Conservation (phyloP, 2,329 filamentous ascomycete species). For the Neocatenulostroma microsporum region DNA sequence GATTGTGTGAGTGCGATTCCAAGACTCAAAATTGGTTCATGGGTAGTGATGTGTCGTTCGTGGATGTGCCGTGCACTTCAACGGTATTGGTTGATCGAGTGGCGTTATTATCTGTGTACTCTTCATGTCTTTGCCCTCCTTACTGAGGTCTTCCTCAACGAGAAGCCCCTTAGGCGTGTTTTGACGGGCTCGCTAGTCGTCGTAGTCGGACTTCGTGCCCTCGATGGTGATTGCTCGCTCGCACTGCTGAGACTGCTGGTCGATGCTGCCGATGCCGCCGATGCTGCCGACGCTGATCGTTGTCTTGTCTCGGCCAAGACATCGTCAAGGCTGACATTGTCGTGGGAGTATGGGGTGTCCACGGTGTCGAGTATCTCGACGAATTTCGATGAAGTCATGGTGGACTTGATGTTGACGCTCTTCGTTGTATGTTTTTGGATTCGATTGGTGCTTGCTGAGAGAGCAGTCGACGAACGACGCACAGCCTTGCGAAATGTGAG, state of each 20-base stretch:
- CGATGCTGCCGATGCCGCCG: no score
- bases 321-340: conserved; percentile 30
- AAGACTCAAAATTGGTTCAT: no score
- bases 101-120: conserved; percentile 10
- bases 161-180: conserved; percentile 9
- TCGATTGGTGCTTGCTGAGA: no score
- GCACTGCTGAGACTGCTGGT: conserved; percentile 16
- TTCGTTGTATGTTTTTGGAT: no score
- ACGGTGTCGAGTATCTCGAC: conserved; percentile 29
- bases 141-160: no score
- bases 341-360: conserved; percentile 23
- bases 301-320: conserved; percentile 26
- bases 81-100: conserved; percentile 16
- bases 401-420: no score
- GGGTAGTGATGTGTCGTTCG: conserved; percentile 35
- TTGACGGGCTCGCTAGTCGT: conserved; percentile 6
- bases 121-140: conserved; percentile 6
- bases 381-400: conserved; percentile 30
- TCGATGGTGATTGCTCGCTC: conserved; percentile 11
- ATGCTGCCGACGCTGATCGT: conserved; percentile 24
- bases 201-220: not conserved
- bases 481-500: not conserved
- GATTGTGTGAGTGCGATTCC: no score
- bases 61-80: conserved; percentile 18
- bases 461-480: no score